Conservation (phyloP, 495 filamentous ascomycete species). For the Penicillium robsamsonii region DNA sequence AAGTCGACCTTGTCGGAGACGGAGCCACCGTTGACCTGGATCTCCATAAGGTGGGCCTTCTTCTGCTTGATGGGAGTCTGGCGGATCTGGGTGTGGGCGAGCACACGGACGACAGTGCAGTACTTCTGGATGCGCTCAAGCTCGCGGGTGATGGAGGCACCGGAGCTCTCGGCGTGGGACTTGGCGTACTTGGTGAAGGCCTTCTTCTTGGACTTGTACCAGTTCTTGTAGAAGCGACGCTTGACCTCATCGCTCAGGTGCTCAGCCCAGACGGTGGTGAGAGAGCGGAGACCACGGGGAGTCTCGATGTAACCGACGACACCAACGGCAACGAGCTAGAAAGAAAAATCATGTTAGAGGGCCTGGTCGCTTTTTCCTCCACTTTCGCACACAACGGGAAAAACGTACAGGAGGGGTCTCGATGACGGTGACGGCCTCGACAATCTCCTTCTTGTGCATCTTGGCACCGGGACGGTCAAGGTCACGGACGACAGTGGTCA, state of each 20-base stretch:
- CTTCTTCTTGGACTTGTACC: constrained; percentile 99
- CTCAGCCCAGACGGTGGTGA: constrained; percentile 99
- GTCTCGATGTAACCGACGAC: constrained; percentile 99
- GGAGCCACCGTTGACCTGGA: constrained; percentile 98
- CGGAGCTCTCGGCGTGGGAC: constrained; percentile 93
- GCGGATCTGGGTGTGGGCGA: constrained; percentile 99
- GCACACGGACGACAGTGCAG: constrained; percentile 98
- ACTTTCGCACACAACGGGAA: background rate
- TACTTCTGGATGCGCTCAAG: constrained; percentile 99
- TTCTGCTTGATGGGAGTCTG: constrained; percentile 99
- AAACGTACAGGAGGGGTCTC: constrained; percentile 96
- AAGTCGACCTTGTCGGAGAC: constrained; percentile 95
- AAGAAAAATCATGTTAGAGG: constrained; percentile 15
- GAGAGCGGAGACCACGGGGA: constrained; percentile 97
- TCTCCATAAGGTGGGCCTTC: constrained; percentile 99
- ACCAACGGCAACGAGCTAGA: constrained; percentile 96
- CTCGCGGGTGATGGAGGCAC: constrained; percentile 87
- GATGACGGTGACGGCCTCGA: constrained; percentile 98
- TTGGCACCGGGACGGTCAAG: constrained; percentile 99
- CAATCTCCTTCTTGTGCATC: constrained; percentile 99
- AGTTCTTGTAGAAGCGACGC: constrained; percentile 99
- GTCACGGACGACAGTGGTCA: constrained; percentile 99
- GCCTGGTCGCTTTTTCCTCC: background rate
- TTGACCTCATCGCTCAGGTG: constrained; percentile 98
- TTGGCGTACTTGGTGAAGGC: constrained; percentile 99